Conservation (phyloP, 2,329 filamentous ascomycete genomes). For the Herpotrichia juniperi region DNA sequence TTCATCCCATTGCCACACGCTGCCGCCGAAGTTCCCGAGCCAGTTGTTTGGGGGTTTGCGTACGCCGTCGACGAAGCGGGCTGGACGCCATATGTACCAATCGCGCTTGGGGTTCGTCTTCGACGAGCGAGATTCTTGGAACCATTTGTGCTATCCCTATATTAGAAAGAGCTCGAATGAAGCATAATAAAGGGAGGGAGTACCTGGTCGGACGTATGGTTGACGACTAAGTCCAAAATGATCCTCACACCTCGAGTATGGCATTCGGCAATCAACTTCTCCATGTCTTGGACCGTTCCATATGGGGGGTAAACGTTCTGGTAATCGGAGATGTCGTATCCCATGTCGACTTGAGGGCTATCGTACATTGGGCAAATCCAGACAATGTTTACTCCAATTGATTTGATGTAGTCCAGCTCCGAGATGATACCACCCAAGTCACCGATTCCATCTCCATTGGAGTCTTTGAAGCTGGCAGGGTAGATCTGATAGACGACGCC, state of each 20-base stretch:
- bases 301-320: conserved; percentile 47
- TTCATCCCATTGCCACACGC: conserved; percentile 74
- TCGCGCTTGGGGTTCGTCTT: conserved; percentile 58
- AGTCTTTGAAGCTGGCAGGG: conserved; percentile 66
- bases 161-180: conserved; percentile 4
- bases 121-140: conserved; percentile 60
- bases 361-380: conserved; percentile 51
- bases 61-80: conserved; percentile 59
- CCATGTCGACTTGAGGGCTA: conserved; percentile 55
- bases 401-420: conserved; percentile 62
- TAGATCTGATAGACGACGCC: conserved; percentile 67
- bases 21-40: conserved; percentile 67
- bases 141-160: conserved; percentile 58
- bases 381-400: conserved; percentile 50
- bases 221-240: conserved; percentile 49
- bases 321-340: conserved; percentile 48
- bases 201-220: conserved; percentile 47
- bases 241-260: conserved; percentile 46
- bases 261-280: conserved; percentile 42
- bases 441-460: conserved; percentile 61
- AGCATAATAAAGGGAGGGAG: not conserved
- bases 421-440: conserved; percentile 65
- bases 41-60: conserved; percentile 79
- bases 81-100: conserved; percentile 62
- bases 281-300: conserved; percentile 48